phyloP scores from a whole-genome alignment of 805 yeast species.

The Cephaloascus albidus region DNA sequence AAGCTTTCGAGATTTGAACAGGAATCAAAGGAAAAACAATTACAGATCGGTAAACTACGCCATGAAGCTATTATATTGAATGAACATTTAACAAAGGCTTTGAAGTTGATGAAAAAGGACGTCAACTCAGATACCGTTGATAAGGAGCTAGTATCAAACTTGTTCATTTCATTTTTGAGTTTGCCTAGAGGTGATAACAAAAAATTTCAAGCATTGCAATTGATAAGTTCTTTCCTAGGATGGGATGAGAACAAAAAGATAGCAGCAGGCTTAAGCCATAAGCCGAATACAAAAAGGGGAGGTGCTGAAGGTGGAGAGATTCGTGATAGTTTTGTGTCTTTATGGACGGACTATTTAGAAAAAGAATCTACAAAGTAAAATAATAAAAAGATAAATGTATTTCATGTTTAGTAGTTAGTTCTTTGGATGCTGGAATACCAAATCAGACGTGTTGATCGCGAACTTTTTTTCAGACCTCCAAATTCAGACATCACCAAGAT shows the following conservation, averaged over 20 bases:
- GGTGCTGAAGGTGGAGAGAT: background rate
- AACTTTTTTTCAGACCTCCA: too few relatives aligned
- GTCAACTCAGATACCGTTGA: constrained; percentile 74
- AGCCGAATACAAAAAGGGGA: constrained; percentile 1
- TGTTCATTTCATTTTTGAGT: constrained; percentile 74
- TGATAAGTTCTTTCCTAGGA: constrained; percentile 71
- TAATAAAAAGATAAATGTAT: too few relatives aligned
- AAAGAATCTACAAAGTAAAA: constrained; percentile 44
- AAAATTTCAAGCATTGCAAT: constrained; percentile 83
- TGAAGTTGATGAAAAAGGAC: constrained; percentile 72
- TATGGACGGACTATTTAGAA: constrained; percentile 77
- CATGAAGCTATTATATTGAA: constrained; percentile 91
- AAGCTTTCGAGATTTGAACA: constrained; percentile 43
- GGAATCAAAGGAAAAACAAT: constrained; percentile 49
- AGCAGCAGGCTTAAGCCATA: constrained; percentile 61
- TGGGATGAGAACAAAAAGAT: constrained; percentile 81
- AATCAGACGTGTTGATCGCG: too few relatives aligned
- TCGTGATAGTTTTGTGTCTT: constrained; percentile 50
- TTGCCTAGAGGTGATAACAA: constrained; percentile 91
- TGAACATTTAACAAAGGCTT: constrained; percentile 92
- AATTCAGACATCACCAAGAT: too few relatives aligned
- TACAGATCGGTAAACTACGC: constrained; percentile 80
- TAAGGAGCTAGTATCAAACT: constrained; percentile 79
- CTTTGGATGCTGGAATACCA: too few relatives aligned
- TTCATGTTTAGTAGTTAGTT: too few relatives aligned